A percentile compares a stretch with the other conserved stretches of the same genome.
These are phyloP conservation scores for Aspergillus oerlinghausenensis DNA, from an alignment of 2,329 filamentous ascomycete species.

Conservation along the genomic window DNA sequence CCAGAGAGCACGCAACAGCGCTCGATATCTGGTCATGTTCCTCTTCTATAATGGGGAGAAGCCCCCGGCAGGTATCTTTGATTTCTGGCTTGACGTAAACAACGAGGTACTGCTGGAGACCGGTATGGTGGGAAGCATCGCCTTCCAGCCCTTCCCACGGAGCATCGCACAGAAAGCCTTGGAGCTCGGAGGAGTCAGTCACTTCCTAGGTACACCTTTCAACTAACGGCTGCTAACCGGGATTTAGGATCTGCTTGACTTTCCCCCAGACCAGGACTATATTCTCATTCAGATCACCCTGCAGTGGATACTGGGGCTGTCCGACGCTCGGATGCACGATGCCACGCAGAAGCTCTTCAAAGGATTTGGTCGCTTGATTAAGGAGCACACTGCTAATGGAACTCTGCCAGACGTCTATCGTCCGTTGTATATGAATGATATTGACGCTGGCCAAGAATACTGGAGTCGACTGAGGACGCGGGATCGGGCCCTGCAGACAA, in stretches of 20 bases:
- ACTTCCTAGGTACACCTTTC: not conserved
- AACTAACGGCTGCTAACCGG: not conserved
- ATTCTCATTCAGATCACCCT: not conserved
- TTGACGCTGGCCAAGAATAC: not conserved
- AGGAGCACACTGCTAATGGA: not conserved
- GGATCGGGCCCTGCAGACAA: not conserved
- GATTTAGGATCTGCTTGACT: not conserved
- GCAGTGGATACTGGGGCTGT: not conserved
- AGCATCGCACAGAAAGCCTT: not conserved
- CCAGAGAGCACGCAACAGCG: not conserved
- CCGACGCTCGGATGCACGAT: not conserved
- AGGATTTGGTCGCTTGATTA: not conserved
- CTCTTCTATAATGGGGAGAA: not conserved
- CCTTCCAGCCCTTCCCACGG: not conserved
- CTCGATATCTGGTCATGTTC: not conserved
- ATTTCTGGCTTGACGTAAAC: not conserved
- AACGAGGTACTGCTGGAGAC: not conserved
- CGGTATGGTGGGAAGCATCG: not conserved
- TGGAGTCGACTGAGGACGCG: not conserved
- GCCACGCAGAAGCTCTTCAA: not conserved
- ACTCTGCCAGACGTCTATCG: not conserved
- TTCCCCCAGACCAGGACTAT: not conserved
- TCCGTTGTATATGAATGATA: not conserved
- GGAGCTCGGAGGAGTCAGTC: not conserved
- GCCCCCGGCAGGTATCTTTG: not conserved